Conservation (phyloP, 108 stramenopile genomes). For the Schizochytrium sp. region DNA sequence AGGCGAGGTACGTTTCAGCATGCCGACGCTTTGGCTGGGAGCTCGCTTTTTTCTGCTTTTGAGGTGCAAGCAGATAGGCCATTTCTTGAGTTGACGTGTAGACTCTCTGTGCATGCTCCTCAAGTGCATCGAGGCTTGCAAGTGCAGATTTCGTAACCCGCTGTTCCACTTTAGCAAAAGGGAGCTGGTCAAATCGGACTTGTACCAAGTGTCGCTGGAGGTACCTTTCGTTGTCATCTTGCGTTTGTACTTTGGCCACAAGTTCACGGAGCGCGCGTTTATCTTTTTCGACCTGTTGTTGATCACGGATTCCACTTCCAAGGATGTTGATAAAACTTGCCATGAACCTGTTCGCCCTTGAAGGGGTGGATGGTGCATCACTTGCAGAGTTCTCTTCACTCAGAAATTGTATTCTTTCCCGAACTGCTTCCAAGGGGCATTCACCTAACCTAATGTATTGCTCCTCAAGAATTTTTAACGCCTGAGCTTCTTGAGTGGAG, state of each 20-base stretch:
- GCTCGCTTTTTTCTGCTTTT: neutral
- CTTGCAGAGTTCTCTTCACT: neutral
- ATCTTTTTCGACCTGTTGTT: slow-evolving; percentile 8
- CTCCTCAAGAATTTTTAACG: neutral
- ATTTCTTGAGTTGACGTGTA: slow-evolving; percentile 1
- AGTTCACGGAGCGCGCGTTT: neutral
- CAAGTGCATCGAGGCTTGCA: slow-evolving; percentile 6
- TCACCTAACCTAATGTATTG: neutral
- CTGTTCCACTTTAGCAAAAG: neutral
- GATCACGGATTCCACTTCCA: neutral
- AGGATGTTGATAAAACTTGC: slow-evolving; percentile 43
- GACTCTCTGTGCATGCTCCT: slow-evolving; percentile 16
- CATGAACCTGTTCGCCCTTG: neutral
- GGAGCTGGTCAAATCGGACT: slow-evolving; percentile 32
- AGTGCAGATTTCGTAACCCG: neutral
- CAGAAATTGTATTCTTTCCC: slow-evolving; percentile 17
- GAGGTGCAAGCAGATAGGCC: neutral
- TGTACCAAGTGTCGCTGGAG: slow-evolving; percentile 41
- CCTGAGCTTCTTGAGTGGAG: neutral
- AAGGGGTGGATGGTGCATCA: neutral
- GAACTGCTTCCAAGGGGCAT: neutral
- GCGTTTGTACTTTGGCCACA: neutral
- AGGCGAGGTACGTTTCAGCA: neutral
- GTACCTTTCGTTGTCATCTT: slow-evolving; percentile 28
- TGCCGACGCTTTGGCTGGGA: neutral